Percentiles rank a stretch among this genome's conserved stretches.
phyloP scores from a whole-genome alignment of 2,329 filamentous ascomycete species.

The Botrytis cinerea region DNA sequence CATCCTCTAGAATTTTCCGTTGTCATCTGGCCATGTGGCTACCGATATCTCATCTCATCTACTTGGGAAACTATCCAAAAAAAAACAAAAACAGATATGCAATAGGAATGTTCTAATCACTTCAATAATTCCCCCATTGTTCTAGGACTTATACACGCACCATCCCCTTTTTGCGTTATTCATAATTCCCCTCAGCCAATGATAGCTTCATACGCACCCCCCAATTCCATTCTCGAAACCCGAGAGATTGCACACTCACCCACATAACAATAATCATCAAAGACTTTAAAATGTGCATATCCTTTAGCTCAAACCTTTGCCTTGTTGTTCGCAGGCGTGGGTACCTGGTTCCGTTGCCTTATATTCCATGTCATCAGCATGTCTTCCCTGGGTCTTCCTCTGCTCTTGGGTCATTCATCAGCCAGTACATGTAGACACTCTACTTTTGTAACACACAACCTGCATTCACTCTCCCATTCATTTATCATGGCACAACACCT shows the following conservation, averaged over 20 bases:
- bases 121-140: constrained; percentile 6
- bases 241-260: constrained; percentile 15
- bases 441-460: not conserved
- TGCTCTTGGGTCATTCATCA: constrained; percentile 20
- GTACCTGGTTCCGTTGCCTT: constrained; percentile 20
- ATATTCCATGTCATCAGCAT: constrained; percentile 23
- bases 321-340: constrained; percentile 7
- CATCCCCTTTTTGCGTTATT: not conserved
- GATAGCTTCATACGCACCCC: not conserved
- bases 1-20: constrained; percentile 6
- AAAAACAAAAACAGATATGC: not conserved
- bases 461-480: constrained; percentile 2
- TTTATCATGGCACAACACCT: not conserved
- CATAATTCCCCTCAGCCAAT: constrained; percentile 4
- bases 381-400: constrained; percentile 7
- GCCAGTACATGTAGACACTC: not conserved
- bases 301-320: not conserved
- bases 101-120: not conserved
- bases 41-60: constrained; percentile 7
- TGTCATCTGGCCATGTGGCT: constrained; percentile 14
- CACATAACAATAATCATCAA: not conserved
- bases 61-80: not conserved
- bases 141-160: not conserved
- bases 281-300: constrained; percentile 17
- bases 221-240: constrained; percentile 19